Conservation (phyloP, 169 alveolate genomes). For the Sarcocystis neurona region DNA sequence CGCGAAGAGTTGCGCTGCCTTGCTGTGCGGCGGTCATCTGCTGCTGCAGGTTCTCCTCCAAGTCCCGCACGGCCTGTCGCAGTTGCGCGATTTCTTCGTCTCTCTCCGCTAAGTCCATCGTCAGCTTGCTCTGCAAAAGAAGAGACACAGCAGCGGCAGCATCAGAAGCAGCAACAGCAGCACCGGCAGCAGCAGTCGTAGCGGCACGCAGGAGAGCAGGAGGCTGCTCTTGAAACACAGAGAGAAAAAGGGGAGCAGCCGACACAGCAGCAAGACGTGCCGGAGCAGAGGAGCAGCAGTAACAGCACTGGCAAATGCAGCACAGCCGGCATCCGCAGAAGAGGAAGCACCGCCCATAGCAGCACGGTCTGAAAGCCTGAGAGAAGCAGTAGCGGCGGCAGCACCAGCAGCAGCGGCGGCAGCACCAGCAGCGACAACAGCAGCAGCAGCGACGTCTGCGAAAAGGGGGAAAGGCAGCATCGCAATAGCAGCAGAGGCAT, state of each 20-base stretch:
- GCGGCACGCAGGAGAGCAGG: too few species aligned
- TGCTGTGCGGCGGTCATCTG: not conserved
- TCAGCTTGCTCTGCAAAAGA: not conserved
- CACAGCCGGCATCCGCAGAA: not conserved
- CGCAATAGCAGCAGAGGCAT: not conserved
- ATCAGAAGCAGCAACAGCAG: too few species aligned
- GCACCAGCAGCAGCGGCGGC: not conserved
- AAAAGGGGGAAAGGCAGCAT: not conserved
- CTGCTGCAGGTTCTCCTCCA: not conserved
- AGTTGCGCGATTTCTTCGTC: not conserved
- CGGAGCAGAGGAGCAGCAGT: too few species aligned
- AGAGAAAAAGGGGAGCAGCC: not conserved
- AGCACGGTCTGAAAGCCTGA: not conserved
- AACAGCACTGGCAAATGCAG: not conserved
- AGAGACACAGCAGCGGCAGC: too few species aligned
- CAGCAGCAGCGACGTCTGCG: not conserved
- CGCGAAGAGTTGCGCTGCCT: too few species aligned
- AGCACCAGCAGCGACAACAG: not conserved
- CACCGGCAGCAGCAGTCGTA: too few species aligned
- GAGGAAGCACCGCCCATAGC: not conserved
- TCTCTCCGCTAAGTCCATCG: constrained; percentile 13
- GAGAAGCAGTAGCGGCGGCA: not conserved
- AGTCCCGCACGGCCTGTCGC: not conserved
- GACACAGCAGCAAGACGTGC: too few species aligned
- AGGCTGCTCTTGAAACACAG: too few species aligned